These are phyloP conservation scores for Pleurotus salmoneostramineus DNA, from an alignment of 768 basidiomycete genomes.

Conservation along the genomic window DNA sequence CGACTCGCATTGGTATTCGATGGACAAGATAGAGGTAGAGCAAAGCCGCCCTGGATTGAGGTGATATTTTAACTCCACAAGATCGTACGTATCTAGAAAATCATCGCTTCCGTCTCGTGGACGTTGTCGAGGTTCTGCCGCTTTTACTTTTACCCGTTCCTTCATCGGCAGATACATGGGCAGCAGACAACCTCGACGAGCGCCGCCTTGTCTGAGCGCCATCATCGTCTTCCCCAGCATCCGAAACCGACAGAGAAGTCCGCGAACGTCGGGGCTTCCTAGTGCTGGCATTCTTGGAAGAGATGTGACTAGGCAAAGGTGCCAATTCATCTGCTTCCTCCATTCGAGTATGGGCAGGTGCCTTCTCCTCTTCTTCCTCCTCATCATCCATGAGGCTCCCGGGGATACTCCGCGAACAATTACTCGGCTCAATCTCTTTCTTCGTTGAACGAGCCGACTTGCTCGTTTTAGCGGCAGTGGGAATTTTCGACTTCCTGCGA, in stretches of 20 bases:
- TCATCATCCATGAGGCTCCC: constrained; percentile 22
- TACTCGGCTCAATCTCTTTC: constrained; percentile 8
- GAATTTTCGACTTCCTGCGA: constrained; percentile 6
- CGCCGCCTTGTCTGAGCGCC: constrained; percentile 35
- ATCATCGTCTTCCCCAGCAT: constrained; percentile 27
- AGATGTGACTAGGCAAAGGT: constrained; percentile 28
- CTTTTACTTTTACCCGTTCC: neutral
- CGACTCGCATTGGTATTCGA: no score
- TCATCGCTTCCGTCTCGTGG: neutral
- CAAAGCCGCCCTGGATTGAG: no score
- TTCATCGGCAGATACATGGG: neutral
- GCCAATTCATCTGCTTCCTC: constrained; percentile 35
- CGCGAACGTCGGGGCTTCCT: constrained; percentile 20
- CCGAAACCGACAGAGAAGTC: constrained; percentile 27
- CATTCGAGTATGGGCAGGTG: constrained; percentile 17
- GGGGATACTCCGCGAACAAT: constrained; percentile 16
- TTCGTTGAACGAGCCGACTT: constrained; percentile 7
- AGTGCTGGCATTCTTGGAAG: constrained; percentile 15
- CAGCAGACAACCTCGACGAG: constrained; percentile 36
- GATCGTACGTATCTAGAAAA: neutral
- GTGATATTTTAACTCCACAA: no score
- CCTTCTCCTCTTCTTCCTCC: constrained; percentile 20
- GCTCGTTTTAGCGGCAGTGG: neutral
- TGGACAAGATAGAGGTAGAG: no score
- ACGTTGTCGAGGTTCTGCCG: neutral